phyloP scores from a whole-genome alignment of 768 basidiomycete species.

The Sarcodon aspratus region DNA sequence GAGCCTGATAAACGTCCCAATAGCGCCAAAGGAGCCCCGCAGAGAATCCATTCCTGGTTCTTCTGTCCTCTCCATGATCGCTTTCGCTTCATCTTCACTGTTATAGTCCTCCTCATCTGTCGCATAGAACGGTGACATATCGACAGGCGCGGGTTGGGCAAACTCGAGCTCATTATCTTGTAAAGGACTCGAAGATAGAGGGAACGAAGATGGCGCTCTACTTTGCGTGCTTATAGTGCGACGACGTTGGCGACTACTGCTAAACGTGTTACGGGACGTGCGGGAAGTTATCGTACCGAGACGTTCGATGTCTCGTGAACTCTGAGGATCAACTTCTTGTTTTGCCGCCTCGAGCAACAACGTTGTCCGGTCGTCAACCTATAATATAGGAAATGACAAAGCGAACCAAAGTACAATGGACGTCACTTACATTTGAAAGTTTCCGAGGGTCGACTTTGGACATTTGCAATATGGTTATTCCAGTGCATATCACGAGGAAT shows the following conservation, averaged over 20 bases:
- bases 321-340: slow-evolving; percentile 24
- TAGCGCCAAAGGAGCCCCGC: slow-evolving; percentile 76
- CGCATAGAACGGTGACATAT: slow-evolving; percentile 1
- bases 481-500: slow-evolving; percentile 80
- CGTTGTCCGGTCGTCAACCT: slow-evolving; percentile 80
- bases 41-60: slow-evolving; percentile 87
- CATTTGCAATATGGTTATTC: slow-evolving; percentile 90
- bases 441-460: slow-evolving; percentile 79
- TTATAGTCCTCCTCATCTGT: slow-evolving; percentile 5
- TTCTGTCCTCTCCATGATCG: slow-evolving; percentile 31
- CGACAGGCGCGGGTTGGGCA: too few relatives aligned
- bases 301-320: slow-evolving; percentile 6
- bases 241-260: slow-evolving; percentile 23
- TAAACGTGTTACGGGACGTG: too few relatives aligned
- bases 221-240: slow-evolving; percentile 38
- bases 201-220: slow-evolving; percentile 16
- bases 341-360: slow-evolving; percentile 76
- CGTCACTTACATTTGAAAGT: slow-evolving; percentile 29
- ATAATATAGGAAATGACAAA: not conserved
- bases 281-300: slow-evolving; percentile 17
- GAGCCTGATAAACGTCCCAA: slow-evolving; percentile 79
- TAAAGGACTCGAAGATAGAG: not conserved
- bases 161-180: too few relatives aligned
- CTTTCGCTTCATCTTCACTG: slow-evolving; percentile 7
- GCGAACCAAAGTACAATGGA: not conserved